These are phyloP conservation scores for Geotrichum macrosporum DNA, from an alignment of 1,139 yeast genomes.

Conservation along the genomic window DNA sequence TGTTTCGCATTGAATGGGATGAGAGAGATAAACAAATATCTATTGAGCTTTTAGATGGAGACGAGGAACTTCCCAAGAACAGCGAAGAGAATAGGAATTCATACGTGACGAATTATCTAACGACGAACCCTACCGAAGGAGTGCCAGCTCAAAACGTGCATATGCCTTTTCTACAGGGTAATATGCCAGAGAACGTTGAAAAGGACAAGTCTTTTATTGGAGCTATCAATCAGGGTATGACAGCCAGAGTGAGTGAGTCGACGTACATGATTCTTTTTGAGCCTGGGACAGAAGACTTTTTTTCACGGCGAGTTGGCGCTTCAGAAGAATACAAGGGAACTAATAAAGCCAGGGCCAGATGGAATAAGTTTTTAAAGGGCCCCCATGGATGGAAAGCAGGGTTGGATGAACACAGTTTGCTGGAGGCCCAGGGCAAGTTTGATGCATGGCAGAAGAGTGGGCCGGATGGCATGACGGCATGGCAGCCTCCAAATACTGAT, in stretches of 20 bases:
- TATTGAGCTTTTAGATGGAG: constrained; percentile 80
- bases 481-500: constrained; percentile 6
- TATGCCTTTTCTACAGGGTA: constrained; percentile 62
- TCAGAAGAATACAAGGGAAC: constrained; percentile 22
- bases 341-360: constrained; percentile 25
- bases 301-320: constrained; percentile 40
- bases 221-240: constrained; percentile 62
- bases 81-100: constrained; percentile 86
- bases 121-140: constrained; percentile 97
- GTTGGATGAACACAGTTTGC: constrained; percentile 32
- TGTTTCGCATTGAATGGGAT: constrained; percentile 80
- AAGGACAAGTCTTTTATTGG: constrained; percentile 26
- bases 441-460: constrained; percentile 20
- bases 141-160: constrained; percentile 74
- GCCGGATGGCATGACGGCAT: constrained; percentile 13
- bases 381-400: constrained; percentile 39
- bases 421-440: constrained; percentile 27
- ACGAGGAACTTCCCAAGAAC: constrained; percentile 75
- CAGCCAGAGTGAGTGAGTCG: constrained; percentile 74
- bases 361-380: constrained; percentile 33
- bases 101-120: constrained; percentile 83
- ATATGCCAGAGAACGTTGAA: constrained; percentile 35
- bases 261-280: constrained; percentile 80
- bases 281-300: constrained; percentile 76
- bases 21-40: constrained; percentile 52